A percentile compares a stretch with the other conserved stretches of the same genome.
Evolutionary conservation across 2,329 filamentous ascomycete species (phyloP).

Genomic region (Beauveria brongniartii): DNA sequence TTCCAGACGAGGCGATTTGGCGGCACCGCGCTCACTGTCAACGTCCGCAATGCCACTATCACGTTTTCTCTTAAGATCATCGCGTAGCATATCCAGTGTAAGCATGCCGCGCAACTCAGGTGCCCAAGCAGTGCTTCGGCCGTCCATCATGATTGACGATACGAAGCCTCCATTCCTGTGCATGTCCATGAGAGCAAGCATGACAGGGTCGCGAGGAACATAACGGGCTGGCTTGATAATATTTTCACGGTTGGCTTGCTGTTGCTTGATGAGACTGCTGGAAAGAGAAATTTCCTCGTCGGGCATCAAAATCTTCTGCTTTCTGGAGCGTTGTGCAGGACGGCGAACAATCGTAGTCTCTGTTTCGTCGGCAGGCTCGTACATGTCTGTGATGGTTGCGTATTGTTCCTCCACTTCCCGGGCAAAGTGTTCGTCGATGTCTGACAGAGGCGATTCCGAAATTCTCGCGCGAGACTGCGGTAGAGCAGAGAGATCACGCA

Average conservation of each 20-base stretch:
- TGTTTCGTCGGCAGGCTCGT: slow-evolving; percentile 51
- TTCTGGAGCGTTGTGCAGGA: slow-evolving; percentile 63
- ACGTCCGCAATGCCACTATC: slow-evolving; percentile 80
- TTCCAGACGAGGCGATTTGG: slow-evolving; percentile 63
- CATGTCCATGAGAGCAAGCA: slow-evolving; percentile 83
- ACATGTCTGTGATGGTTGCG: slow-evolving; percentile 49
- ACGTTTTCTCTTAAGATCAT: slow-evolving; percentile 87
- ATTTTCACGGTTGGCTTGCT: slow-evolving; percentile 76
- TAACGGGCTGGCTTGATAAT: slow-evolving; percentile 79
- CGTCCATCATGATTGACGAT: slow-evolving; percentile 75
- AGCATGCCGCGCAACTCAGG: slow-evolving; percentile 88
- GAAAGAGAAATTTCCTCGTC: slow-evolving; percentile 75
- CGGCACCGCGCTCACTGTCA: slow-evolving; percentile 54
- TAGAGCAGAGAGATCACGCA: slow-evolving; percentile 39
- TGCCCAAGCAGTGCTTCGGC: slow-evolving; percentile 72
- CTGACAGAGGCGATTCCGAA: slow-evolving; percentile 62
- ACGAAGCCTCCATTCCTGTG: slow-evolving; percentile 89
- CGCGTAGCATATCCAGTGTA: slow-evolving; percentile 74
- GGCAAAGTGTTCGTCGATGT: slow-evolving; percentile 57
- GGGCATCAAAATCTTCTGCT: slow-evolving; percentile 73
- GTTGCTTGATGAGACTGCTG: slow-evolving; percentile 70
- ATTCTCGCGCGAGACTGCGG: slow-evolving; percentile 51
- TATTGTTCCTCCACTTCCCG: slow-evolving; percentile 53
- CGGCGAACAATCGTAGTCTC: slow-evolving; percentile 54
- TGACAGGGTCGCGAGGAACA: slow-evolving; percentile 76